Base-by-base conservation (phyloP, 768 basidiomycete genomes). In the Favolaschia claudopus region DNA sequence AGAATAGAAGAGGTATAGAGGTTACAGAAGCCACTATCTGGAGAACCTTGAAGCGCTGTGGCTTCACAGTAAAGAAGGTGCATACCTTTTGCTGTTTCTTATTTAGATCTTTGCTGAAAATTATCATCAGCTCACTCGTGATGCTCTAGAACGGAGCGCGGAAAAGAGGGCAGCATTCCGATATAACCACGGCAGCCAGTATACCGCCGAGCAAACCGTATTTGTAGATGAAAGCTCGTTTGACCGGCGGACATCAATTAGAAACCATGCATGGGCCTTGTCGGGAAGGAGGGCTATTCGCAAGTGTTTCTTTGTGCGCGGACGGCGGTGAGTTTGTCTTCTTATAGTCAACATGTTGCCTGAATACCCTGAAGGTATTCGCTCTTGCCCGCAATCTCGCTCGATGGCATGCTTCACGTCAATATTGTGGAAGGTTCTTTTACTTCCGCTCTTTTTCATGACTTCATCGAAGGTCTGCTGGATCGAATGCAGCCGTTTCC, bases 401-500 rank as follows among this genome's bases (percentile, higher is more conserved):
- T 76, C 6, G 64, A 74, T 48, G 78, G 78, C 3, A 69, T 79
- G 7, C 13, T 78, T 2, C 65, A 74, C 49, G 38, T 68, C 6
- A 57, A 70, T 8, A 63, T 77, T 20, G 47, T 70, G 3, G 52
- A 69, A 22, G 69, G 72, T 0, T 69, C 76, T 2, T 77, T 71
- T 55, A 76, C 65, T 20, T 58, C 48, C 0, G 57, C 28, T 8
- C 27, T 6, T 2, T 79, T 82, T 58, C 24, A 34, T 0, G 22
- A 65, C 0, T 81, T 78, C 55, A 65, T 82, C 12, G 37, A 66
- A 5, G 60, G 67, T 0, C 60, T 80, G 0, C 70, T 81, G 1
- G 65, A 70, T 25, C 33, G 56, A 2, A 81, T 81, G 79, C 57
- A 77, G 19, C 77, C 74, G 1, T 80, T 60, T 44, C 78, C 76